These are phyloP conservation scores for Pseudisothecium myosuroides DNA, from an alignment of 225 moss, liverwort and hornwort species.

Conservation along the genomic window DNA sequence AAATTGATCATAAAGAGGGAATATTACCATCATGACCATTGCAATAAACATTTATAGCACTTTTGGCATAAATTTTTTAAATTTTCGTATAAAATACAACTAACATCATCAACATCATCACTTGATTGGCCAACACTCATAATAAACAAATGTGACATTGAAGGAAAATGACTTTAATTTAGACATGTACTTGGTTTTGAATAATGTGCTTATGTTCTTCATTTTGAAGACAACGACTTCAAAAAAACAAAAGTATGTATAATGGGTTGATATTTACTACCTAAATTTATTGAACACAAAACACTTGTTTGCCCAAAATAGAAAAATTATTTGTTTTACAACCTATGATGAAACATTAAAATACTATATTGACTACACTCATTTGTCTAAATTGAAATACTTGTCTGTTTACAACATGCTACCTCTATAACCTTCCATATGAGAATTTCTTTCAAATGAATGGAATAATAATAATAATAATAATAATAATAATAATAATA, in stretches of 20 bases:
- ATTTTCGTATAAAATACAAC: background rate
- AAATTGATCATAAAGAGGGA: background rate
- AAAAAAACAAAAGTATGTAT: background rate
- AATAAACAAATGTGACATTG: background rate
- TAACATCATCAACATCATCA: background rate
- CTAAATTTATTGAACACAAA: background rate
- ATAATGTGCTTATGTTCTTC: too few relatives aligned
- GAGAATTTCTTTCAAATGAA: background rate
- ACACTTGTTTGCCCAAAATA: rapidly evolving
- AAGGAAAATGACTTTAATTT: background rate
- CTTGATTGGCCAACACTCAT: background rate
- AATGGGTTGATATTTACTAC: background rate
- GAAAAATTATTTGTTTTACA: background rate
- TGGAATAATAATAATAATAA: too few relatives aligned
- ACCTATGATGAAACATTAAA: background rate
- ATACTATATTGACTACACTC: background rate
- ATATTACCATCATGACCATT: background rate
- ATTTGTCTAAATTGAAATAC: background rate
- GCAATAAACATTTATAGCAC: background rate
- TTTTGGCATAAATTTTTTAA: background rate
- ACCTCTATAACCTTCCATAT: background rate
- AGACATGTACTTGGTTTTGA: background rate
- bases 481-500: too few relatives aligned
- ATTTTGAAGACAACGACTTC: background rate
- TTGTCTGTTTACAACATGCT: background rate